Evolutionary conservation across 2,329 filamentous ascomycete species (phyloP).

Genomic region (Karstenula rhodostoma): DNA sequence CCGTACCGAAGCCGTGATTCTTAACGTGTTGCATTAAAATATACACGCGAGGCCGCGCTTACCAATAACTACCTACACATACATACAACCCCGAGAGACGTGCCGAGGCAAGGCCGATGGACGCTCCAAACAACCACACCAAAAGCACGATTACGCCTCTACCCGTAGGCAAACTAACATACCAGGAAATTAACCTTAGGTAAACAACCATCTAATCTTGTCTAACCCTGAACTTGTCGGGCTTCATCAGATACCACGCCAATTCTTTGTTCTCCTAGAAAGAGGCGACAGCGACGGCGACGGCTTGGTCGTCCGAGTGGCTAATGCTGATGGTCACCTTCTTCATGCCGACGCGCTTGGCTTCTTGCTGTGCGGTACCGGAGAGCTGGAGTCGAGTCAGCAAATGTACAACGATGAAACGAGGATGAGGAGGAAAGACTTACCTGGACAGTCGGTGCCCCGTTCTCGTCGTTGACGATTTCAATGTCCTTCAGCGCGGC

Average conservation of each 20-base stretch:
- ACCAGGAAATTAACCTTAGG: neutral
- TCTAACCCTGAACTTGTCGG: neutral
- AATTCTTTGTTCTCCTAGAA: constrained; percentile 61
- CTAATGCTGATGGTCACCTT: constrained; percentile 92
- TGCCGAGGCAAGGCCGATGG: neutral
- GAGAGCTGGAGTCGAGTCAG: constrained; percentile 69
- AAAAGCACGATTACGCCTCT: neutral
- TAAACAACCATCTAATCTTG: neutral
- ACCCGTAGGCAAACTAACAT: neutral
- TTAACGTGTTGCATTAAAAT: constrained; percentile 10
- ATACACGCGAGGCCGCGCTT: constrained; percentile 3
- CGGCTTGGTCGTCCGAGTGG: constrained; percentile 91
- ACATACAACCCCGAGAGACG: neutral
- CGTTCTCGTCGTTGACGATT: constrained; percentile 80
- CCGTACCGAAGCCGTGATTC: neutral
- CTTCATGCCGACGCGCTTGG: constrained; percentile 87
- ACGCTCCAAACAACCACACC: constrained; percentile 6
- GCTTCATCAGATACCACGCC: neutral
- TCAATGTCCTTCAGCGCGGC: constrained; percentile 95
- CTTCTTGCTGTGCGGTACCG: constrained; percentile 82
- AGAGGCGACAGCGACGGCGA: constrained; percentile 88
- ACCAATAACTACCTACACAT: constrained; percentile 5
- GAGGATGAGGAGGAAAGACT: constrained; percentile 51
- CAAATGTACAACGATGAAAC: constrained; percentile 6
- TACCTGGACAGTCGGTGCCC: constrained; percentile 86